Evolutionary conservation across 768 basidiomycete species (phyloP), one percentile per base, ranked within the genome.

Genomic region (Clathrus columnatus): DNA sequence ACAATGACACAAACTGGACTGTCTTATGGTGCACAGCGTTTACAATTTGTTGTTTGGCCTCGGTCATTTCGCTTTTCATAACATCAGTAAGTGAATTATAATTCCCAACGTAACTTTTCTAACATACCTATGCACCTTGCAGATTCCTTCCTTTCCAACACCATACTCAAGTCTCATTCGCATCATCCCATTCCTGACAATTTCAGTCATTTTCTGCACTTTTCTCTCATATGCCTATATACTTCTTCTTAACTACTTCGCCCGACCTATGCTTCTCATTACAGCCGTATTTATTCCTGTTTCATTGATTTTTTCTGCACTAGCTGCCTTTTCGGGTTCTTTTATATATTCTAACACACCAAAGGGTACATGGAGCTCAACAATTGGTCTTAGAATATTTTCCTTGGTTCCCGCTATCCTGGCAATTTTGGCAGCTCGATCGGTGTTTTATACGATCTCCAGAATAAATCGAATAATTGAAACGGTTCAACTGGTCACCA

Each of bases 281-380:
- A 90, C 87, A 0, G 82, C 83, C 17, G 73, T 91, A 24, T 85
- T 86, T 62, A 81, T 88, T 48, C 88, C 90, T 41, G 77, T 78
- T 24, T 83, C 84, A 0, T 72, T 91, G 58, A 76, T 87, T 63
- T 73, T 88, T 48, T 88, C 85, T 42, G 80, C 87, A 6, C 61
- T 89, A 23, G 89, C 88, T 81, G 87, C 88, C 1, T 91, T 91
- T 67, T 73, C 84, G 14, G 88, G 87, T 27, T 87, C 85, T 64
- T 90, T 90, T 61, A 74, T 80, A 71, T 80, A 77, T 73, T 76
- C 76, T 51, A 66, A 63, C n/a, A 64, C 69, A 53, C 65, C 66
- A 42, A 80, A 79, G 55, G 48, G 82, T 32, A 87, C 86, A 10
- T 90, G 87, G 88, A 85, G 87, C 49, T 86, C 89, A 70, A 86